phyloP scores from a whole-genome alignment of 73 alveolate genomes.

The Stentor roeselii region DNA sequence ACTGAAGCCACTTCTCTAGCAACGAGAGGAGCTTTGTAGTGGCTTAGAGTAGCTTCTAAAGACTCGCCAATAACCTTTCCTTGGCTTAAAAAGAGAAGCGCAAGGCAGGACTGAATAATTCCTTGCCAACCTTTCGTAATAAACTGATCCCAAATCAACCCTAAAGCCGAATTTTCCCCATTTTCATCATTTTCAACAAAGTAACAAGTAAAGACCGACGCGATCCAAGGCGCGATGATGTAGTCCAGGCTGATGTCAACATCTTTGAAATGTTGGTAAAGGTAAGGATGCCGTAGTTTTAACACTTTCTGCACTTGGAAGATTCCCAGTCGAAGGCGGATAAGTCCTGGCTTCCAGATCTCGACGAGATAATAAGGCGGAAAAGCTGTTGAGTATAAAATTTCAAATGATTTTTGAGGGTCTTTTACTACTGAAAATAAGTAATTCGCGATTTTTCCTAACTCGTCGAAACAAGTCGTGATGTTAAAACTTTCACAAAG shows the following conservation, averaged over 20 bases:
- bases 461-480: no score
- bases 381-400: no score
- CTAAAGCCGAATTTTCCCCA: not conserved
- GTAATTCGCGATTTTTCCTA: no score
- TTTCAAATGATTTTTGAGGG: no score
- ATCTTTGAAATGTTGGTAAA: not conserved
- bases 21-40: no score
- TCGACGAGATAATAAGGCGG: slow-evolving; percentile 14
- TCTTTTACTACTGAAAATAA: no score
- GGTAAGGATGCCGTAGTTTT: not conserved
- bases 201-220: not conserved
- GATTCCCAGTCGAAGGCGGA: not conserved
- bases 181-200: not conserved
- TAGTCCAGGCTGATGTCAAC: not conserved
- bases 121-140: slow-evolving; percentile 14
- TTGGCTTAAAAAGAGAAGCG: not conserved
- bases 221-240: slow-evolving; percentile 6
- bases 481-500: no score
- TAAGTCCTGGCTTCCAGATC: not conserved
- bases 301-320: not conserved
- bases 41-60: not conserved
- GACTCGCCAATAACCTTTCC: slow-evolving; percentile 7
- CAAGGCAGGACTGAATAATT: not conserved
- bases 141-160: not conserved
- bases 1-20: not conserved